Conservation (phyloP, 176 grass and related monocot genomes). For the Melocanna baccifera region DNA sequence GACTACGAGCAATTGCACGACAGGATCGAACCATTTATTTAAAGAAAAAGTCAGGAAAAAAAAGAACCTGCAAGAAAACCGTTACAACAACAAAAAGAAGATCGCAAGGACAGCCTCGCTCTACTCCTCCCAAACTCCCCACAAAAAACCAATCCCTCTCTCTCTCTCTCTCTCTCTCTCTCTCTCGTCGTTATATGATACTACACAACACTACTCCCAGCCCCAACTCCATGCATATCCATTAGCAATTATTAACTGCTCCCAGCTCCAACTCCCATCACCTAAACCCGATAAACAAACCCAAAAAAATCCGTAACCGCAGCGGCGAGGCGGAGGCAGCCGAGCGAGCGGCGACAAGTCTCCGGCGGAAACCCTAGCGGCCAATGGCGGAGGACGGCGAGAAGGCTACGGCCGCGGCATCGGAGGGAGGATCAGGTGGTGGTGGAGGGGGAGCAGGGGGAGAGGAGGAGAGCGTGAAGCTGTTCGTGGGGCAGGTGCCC, state of each 20-base stretch:
- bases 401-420: background rate
- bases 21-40: too few relatives aligned
- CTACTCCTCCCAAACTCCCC: background rate
- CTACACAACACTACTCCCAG: too few relatives aligned
- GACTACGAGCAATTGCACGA: background rate
- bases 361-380: conserved; percentile 26
- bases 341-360: background rate
- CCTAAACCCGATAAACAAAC: conserved; percentile 28
- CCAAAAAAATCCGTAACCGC: conserved; percentile 11
- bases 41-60: background rate
- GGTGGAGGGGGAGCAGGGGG: background rate
- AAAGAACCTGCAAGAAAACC: conserved; percentile 11
- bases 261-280: conserved; percentile 27
- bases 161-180: background rate
- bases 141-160: background rate
- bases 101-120: conserved; percentile 17
- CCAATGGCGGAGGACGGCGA: conserved; percentile 55
- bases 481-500: conserved; percentile 83
- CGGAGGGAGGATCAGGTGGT: background rate
- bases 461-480: conserved; percentile 70
- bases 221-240: conserved; percentile 45
- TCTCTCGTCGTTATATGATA: background rate
- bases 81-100: background rate
- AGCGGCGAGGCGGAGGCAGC: conserved; percentile 8
- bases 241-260: conserved; percentile 53